phyloP scores from a whole-genome alignment of 169 alveolate species.

The Plasmodium inui region DNA sequence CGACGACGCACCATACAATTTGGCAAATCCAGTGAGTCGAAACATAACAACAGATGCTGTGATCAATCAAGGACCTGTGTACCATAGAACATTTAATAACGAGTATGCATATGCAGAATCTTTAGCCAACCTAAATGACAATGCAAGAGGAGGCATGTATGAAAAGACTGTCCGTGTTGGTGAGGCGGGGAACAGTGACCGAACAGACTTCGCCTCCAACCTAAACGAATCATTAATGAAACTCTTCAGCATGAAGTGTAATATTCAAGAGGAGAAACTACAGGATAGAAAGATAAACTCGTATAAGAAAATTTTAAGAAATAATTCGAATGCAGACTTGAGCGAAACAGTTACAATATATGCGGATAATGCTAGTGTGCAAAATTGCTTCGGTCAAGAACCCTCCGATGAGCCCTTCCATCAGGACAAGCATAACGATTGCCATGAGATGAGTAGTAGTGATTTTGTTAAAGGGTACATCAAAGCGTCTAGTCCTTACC shows the following conservation, averaged over 20 bases:
- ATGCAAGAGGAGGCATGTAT: background rate
- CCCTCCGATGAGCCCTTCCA: background rate
- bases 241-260: background rate
- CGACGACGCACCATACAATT: conserved; percentile 6
- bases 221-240: conserved; percentile 11
- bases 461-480: background rate
- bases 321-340: background rate
- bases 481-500: background rate
- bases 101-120: background rate
- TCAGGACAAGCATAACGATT: background rate
- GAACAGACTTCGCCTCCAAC: background rate
- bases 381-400: background rate
- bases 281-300: background rate
- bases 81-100: background rate
- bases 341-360: background rate
- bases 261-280: background rate
- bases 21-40: background rate
- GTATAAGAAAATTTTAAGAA: background rate
- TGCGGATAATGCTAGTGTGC: background rate
- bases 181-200: background rate
- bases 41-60: background rate
- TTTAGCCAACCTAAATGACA: background rate
- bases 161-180: background rate
- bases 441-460: background rate
- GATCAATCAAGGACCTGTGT: background rate